phyloP scores from a whole-genome alignment of 2,329 filamentous ascomycete genomes.

The Pseudonectria foliicola region DNA sequence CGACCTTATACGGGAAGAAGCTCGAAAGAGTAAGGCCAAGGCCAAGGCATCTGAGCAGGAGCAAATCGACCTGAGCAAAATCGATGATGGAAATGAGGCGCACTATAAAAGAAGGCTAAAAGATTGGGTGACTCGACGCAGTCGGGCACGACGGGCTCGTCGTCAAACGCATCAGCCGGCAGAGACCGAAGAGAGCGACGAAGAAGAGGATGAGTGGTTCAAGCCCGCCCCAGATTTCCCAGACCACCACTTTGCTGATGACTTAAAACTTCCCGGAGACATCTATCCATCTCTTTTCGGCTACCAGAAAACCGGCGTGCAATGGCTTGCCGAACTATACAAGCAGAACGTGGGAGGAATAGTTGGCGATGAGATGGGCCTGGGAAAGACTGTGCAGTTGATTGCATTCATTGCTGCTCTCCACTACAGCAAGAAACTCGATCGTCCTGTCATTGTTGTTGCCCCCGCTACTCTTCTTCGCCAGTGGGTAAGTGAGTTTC shows the following conservation, averaged over 20 bases:
- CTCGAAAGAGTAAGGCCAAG: conserved; percentile 37
- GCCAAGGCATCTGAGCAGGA: conserved; percentile 28
- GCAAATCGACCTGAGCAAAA: conserved; percentile 43
- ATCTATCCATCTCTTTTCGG: conserved; percentile 89
- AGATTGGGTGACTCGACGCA: conserved; percentile 59
- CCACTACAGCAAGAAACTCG: conserved; percentile 82
- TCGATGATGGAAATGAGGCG: conserved; percentile 85
- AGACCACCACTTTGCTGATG: conserved; percentile 68
- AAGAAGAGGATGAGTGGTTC: conserved; percentile 61
- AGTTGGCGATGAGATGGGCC: conserved; percentile 94
- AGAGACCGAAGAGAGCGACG: conserved; percentile 35
- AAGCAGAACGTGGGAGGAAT: conserved; percentile 88
- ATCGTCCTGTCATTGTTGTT: conserved; percentile 81
- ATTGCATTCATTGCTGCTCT: conserved; percentile 80
- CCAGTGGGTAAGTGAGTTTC: conserved; percentile 98
- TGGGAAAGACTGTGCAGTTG: conserved; percentile 80
- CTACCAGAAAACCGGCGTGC: conserved; percentile 94
- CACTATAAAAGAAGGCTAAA: conserved; percentile 70
- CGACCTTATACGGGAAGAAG: conserved; percentile 30
- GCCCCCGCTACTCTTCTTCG: conserved; percentile 91
- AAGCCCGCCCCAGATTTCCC: conserved; percentile 77
- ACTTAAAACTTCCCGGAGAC: conserved; percentile 78
- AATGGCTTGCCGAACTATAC: conserved; percentile 93
- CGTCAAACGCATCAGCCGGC: conserved; percentile 29
- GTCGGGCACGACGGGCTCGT: conserved; percentile 33